Base-by-base conservation (phyloP, 805 yeast genomes). In the Pichia paraexigua region DNA sequence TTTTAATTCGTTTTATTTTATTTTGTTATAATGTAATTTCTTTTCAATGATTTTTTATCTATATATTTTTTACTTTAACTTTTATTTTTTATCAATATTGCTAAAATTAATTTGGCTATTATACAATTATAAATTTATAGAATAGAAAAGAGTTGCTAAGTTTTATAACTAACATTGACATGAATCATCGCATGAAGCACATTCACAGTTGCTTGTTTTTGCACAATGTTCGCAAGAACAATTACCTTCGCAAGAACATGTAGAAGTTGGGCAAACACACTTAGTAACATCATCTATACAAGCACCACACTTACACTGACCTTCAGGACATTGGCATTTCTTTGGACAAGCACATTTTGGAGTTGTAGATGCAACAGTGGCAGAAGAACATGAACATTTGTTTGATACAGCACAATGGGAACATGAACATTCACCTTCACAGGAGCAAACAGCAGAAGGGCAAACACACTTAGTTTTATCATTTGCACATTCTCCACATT, bases 291-390 rank as follows among this genome's bases (percentile, higher is more conserved):
- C 51, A 22, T 43, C 20, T 4, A 20, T 20, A 25, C 53, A 53
- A 20, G 51, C 30, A 43, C 48, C 53, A 32, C 56, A 53, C 7
- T 42, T 41, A 41, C 56, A 53, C n/a, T 35, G 17, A 35, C 39
- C 53, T 5, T 22, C 52, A 41, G 43, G 44, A 41, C 53, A 50
- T 45, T 50, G 49, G 18, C 56, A 53, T 35, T 45, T 45, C 41
- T 53, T 53, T 39, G 56, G 51, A 41, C 56, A 53, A 11, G 47
- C 42, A 32, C 57, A 54, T 41, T 45, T 43, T 10, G 24, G 22
- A 37, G 43, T 43, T 10, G 24, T 22, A 37, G 43, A 43, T 10
- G 41, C 15, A 35, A n/a, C 18, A 35, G 17, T 7, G 2, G 20
- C 8, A n/a, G 39, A 35, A n/a, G 39, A 35, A 35, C 39, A 35